phyloP scores from a whole-genome alignment of 108 stramenopile genomes.

The Cylindrotheca closterium region DNA sequence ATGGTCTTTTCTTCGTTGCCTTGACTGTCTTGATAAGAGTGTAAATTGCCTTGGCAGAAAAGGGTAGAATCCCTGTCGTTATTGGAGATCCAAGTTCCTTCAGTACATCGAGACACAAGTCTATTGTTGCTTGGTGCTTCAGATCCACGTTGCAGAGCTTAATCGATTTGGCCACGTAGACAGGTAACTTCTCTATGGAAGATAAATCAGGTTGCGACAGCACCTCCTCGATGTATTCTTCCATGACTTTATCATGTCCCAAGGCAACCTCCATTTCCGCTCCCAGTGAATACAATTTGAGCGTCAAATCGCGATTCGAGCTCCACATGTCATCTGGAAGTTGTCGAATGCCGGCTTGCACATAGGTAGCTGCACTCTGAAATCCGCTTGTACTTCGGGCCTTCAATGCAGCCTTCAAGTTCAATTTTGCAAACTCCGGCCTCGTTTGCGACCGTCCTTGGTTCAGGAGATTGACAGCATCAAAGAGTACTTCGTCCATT shows the following conservation, averaged over 20 bases:
- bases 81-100: neutral
- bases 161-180: neutral
- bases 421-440: slow-evolving; percentile 15
- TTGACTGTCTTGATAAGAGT: slow-evolving; percentile 1
- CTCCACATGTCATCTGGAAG: slow-evolving; percentile 1
- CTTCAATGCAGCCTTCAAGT: slow-evolving; percentile 24
- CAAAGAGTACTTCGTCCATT: slow-evolving; percentile 8
- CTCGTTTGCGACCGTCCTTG: neutral
- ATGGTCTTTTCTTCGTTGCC: slow-evolving; percentile 1
- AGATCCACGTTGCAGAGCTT: neutral
- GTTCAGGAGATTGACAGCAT: slow-evolving; percentile 15
- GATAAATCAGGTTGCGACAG: neutral
- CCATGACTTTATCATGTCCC: slow-evolving; percentile 6
- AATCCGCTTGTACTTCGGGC: slow-evolving; percentile 25
- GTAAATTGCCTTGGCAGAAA: neutral
- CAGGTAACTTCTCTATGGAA: neutral
- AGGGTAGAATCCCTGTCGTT: neutral
- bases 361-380: slow-evolving; percentile 17
- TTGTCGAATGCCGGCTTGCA: slow-evolving; percentile 7
- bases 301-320: neutral
- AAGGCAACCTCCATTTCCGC: neutral
- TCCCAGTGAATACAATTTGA: slow-evolving; percentile 2
- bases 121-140: neutral
- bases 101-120: slow-evolving; percentile 2
- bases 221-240: slow-evolving; percentile 9